These are phyloP conservation scores for Gigaspora rosea DNA, from an alignment of 192 early-diverging fungal species.

Conservation along the genomic window DNA sequence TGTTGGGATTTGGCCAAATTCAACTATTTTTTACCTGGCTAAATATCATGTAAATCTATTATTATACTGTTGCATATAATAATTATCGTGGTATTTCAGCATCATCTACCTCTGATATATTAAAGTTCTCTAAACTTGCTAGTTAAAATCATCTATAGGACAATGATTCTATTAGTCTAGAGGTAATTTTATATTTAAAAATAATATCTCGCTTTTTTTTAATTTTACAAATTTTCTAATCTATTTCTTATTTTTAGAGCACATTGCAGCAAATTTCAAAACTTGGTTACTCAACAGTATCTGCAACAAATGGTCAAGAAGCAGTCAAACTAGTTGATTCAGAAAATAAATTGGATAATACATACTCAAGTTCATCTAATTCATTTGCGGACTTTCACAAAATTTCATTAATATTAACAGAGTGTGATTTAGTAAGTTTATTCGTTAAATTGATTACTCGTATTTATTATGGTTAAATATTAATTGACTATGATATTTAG, in stretches of 20 bases:
- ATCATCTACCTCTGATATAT: conserved; percentile 7
- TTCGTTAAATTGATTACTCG: background rate
- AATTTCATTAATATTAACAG: conserved; percentile 50
- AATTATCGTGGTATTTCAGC: too few relatives aligned
- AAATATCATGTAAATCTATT: too few relatives aligned
- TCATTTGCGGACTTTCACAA: background rate
- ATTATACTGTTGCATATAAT: too few relatives aligned
- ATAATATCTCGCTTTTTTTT: too few relatives aligned
- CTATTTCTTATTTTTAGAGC: too few relatives aligned
- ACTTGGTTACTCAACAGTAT: background rate
- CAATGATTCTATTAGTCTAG: background rate
- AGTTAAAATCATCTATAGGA: conserved; percentile 25
- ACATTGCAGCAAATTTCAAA: conserved; percentile 47
- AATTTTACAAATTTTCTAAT: too few relatives aligned
- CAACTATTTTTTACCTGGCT: too few relatives aligned
- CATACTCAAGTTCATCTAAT: background rate
- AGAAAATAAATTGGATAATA: background rate
- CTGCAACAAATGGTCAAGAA: too few relatives aligned
- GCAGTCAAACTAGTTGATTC: background rate
- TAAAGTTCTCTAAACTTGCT: conserved; percentile 30
- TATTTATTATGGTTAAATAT: background rate
- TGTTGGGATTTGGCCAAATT: too few relatives aligned
- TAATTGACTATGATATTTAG: background rate
- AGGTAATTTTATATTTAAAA: conserved; percentile 35
- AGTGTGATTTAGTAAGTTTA: conserved; percentile 50